Conservation (phyloP, 805 yeast species). For the Kazachstania kunashirensis region DNA sequence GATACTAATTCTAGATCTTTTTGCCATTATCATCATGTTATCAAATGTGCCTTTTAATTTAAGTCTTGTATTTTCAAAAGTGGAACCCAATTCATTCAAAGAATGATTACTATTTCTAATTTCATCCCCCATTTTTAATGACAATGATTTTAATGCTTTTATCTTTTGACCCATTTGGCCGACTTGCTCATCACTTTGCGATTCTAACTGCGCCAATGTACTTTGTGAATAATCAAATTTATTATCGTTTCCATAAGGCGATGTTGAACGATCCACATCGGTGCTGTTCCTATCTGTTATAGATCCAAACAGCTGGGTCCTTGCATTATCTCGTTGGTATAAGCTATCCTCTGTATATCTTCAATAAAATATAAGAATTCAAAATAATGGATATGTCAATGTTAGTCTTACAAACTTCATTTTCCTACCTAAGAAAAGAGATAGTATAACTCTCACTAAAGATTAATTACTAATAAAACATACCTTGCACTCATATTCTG, state of each 20-base stretch:
- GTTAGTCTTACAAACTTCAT: background rate
- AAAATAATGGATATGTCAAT: background rate
- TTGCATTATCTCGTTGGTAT: slow-evolving; percentile 23
- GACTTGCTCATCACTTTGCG: slow-evolving; percentile 55
- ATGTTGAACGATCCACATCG: slow-evolving; percentile 18
- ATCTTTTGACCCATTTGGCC: slow-evolving; percentile 46
- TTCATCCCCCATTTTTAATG: slow-evolving; percentile 55
- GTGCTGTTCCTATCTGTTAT: slow-evolving; percentile 1
- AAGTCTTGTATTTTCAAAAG: slow-evolving; percentile 38
- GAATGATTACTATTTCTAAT: slow-evolving; percentile 44
- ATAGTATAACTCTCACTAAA: background rate
- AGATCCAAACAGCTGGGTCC: slow-evolving; percentile 27
- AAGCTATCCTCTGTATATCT: slow-evolving; percentile 15
- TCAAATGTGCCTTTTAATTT: slow-evolving; percentile 44
- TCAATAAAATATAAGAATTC: too few species aligned
- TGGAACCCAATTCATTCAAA: slow-evolving; percentile 34
- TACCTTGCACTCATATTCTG: slow-evolving; percentile 8
- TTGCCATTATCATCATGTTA: slow-evolving; percentile 55
- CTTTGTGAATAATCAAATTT: slow-evolving; percentile 40
- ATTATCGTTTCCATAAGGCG: slow-evolving; percentile 34
- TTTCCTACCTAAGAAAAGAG: background rate
- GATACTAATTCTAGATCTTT: slow-evolving; percentile 53
- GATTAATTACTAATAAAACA: slow-evolving; percentile 1
- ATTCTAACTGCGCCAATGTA: slow-evolving; percentile 49
- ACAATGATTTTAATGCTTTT: slow-evolving; percentile 43